Evolutionary conservation across 768 basidiomycete species (phyloP).

Genomic region (Calocybe cyanea): DNA sequence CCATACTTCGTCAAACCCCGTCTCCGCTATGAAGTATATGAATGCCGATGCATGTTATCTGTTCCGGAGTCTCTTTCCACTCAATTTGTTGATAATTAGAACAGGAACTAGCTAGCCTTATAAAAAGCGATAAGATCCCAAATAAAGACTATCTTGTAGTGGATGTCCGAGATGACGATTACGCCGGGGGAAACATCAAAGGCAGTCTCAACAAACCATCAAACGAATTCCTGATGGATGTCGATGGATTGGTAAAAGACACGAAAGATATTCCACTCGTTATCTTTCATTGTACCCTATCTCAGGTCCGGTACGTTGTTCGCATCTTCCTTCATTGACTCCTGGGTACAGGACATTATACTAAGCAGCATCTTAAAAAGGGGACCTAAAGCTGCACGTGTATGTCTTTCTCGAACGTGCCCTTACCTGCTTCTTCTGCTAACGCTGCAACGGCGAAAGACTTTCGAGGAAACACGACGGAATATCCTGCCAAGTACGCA

Average conservation of each 20-base stretch:
- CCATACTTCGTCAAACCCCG: neutral
- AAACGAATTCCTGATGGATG: conserved; percentile 47
- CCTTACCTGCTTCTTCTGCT: neutral
- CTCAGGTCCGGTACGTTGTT: conserved; percentile 67
- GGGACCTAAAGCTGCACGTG: conserved; percentile 76
- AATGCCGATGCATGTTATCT: conserved; percentile 15
- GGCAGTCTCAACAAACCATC: conserved; percentile 63
- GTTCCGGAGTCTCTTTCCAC: neutral
- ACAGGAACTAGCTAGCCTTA: conserved; percentile 66
- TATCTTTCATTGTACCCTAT: conserved; percentile 77
- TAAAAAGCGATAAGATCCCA: conserved; percentile 60
- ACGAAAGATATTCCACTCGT: conserved; percentile 60
- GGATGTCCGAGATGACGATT: conserved; percentile 86
- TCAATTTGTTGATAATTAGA: neutral
- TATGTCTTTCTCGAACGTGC: conserved; percentile 26
- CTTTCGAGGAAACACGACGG: conserved; percentile 62
- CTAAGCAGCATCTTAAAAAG: conserved; percentile 31
- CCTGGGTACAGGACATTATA: neutral
- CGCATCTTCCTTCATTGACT: neutral
- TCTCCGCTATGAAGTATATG: conserved; percentile 18
- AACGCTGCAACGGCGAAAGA: conserved; percentile 32
- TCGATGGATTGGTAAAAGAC: conserved; percentile 55
- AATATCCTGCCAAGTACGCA: conserved; percentile 41
- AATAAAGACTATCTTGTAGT: conserved; percentile 71
- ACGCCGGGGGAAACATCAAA: conserved; percentile 74